Evolutionary conservation across 257 asterid species (phyloP).

Genomic region (Solanum lycopersicoides): DNA sequence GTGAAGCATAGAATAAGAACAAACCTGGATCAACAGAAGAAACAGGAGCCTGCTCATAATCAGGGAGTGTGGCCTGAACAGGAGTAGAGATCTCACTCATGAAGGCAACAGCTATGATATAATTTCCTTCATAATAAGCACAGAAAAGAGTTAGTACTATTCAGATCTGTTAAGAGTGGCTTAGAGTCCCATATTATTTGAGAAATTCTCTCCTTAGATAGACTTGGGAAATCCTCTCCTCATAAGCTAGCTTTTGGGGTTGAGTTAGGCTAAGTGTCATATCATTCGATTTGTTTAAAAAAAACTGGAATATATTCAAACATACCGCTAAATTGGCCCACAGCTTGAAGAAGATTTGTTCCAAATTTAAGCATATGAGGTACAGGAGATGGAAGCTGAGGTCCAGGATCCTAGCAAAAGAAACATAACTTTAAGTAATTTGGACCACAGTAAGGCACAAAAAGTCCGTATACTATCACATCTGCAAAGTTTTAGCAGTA

Average conservation of each 20-base stretch:
- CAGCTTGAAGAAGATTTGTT: slow-evolving; percentile 81
- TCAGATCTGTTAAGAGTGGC: background rate
- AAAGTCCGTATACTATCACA: background rate
- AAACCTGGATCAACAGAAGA: slow-evolving; percentile 70
- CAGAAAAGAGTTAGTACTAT: slow-evolving; percentile 3
- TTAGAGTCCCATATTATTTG: background rate
- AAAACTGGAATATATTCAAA: background rate
- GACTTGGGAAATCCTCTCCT: background rate
- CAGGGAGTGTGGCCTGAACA: slow-evolving; percentile 39
- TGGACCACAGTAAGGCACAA: background rate
- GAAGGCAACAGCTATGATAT: slow-evolving; percentile 52
- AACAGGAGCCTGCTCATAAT: slow-evolving; percentile 56
- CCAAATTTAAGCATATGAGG: slow-evolving; percentile 65
- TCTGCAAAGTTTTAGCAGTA: background rate
- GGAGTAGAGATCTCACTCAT: slow-evolving; percentile 43
- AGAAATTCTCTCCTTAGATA: background rate
- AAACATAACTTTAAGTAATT: background rate
- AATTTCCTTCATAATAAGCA: slow-evolving; percentile 53
- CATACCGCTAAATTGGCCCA: slow-evolving; percentile 83
- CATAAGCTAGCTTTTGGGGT: background rate
- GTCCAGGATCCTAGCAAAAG: slow-evolving; percentile 62
- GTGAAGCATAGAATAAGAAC: background rate
- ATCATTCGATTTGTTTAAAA: background rate
- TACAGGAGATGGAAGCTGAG: slow-evolving; percentile 70
- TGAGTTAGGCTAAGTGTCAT: background rate